phyloP scores from a whole-genome alignment of 2,329 filamentous ascomycete species.

The Cephalotrichum gorgonifer region DNA sequence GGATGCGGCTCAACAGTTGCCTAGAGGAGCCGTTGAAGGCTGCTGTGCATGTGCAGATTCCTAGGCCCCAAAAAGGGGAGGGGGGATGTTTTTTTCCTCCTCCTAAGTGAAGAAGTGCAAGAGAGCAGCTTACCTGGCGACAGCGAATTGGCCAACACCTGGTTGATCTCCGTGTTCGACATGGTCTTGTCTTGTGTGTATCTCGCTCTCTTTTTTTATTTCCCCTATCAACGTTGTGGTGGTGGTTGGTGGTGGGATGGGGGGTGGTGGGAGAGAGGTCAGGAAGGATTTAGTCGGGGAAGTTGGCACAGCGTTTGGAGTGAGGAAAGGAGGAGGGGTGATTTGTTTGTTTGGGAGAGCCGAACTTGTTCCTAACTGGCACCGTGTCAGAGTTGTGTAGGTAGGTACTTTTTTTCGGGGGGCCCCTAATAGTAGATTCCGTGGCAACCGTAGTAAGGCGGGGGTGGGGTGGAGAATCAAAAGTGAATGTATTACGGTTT shows the following conservation, averaged over 20 bases:
- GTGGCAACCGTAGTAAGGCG: too few species aligned
- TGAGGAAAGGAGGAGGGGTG: neutral
- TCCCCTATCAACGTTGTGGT: conserved; percentile 6
- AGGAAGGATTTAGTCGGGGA: conserved; percentile 15
- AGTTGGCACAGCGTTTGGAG: too few species aligned
- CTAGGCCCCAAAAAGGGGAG: neutral
- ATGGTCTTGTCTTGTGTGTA: conserved; percentile 32
- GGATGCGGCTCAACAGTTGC: neutral
- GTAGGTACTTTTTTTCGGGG: too few species aligned
- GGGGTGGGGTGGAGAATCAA: too few species aligned
- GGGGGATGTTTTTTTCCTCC: conserved; percentile 1
- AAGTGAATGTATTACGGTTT: too few species aligned
- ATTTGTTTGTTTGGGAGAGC: conserved; percentile 13
- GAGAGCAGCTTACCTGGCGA: conserved; percentile 64
- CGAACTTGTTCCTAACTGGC: neutral
- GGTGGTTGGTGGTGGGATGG: too few species aligned
- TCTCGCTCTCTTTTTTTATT: conserved; percentile 4
- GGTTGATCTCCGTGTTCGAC: conserved; percentile 85
- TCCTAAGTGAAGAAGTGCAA: neutral
- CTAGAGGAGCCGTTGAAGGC: conserved; percentile 4
- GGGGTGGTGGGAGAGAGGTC: conserved; percentile 19
- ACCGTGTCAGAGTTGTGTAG: too few species aligned
- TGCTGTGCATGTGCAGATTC: neutral
- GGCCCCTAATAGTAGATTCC: too few species aligned
- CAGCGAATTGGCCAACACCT: conserved; percentile 94